Conservation (phyloP, 2,329 filamentous ascomycete species). For the Scytalidium sp. region DNA sequence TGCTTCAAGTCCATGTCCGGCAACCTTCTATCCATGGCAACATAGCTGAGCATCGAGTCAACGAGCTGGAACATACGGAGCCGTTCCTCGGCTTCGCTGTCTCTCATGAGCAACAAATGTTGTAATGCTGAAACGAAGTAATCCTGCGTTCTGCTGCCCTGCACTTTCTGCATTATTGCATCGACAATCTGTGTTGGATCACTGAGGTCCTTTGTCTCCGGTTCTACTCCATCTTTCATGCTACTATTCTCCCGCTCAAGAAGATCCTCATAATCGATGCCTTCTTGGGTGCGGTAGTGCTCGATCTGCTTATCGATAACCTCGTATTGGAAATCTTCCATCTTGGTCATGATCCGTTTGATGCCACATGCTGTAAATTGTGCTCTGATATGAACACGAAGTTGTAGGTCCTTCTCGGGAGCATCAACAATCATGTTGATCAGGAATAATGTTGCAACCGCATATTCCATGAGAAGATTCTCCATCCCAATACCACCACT, state of each 20-base stretch:
- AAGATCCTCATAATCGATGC: conserved; percentile 97
- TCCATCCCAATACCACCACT: conserved; percentile 98
- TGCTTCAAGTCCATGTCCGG: conserved; percentile 98
- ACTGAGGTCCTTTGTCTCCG: conserved; percentile 83
- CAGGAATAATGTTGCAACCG: conserved; percentile 88
- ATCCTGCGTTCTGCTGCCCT: conserved; percentile 82
- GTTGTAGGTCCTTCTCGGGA: conserved; percentile 81
- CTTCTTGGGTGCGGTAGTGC: conserved; percentile 87
- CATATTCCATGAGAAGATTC: conserved; percentile 98
- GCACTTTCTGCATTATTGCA: conserved; percentile 81
- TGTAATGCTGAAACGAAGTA: conserved; percentile 96
- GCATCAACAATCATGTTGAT: conserved; percentile 97
- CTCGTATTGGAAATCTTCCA: conserved; percentile 98
- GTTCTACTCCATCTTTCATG: conserved; percentile 69
- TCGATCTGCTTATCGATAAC: conserved; percentile 98
- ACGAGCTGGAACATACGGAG: conserved; percentile 96
- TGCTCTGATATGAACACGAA: conserved; percentile 90
- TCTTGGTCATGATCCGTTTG: conserved; percentile 90
- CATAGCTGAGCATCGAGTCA: conserved; percentile 98
- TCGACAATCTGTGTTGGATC: conserved; percentile 93
- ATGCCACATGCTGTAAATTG: conserved; percentile 96
- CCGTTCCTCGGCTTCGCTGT: conserved; percentile 88
- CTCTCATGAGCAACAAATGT: conserved; percentile 87
- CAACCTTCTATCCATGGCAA: conserved; percentile 93
- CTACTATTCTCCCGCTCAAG: conserved; percentile 88